Percentiles rank a stretch among this genome's conserved stretches.
phyloP scores from a whole-genome alignment of 208 protist genomes.

The Trypanosoma melophagium region DNA sequence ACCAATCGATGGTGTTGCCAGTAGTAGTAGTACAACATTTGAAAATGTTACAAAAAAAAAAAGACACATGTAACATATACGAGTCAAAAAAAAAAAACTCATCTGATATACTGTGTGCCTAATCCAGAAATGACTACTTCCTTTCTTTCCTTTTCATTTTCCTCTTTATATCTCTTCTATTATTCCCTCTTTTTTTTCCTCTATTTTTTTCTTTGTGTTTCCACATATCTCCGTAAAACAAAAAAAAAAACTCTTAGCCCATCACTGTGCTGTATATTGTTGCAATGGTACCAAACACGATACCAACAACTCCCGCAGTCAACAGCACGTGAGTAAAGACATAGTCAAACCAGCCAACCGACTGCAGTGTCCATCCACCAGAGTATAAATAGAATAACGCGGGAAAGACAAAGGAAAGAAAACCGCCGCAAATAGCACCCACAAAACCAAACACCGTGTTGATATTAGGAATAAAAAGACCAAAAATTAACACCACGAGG shows the following conservation, averaged over 20 bases:
- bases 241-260: constrained; percentile 8
- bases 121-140: no score
- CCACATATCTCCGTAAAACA: constrained; percentile 6
- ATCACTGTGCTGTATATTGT: constrained; percentile 37
- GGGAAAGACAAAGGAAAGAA: constrained; percentile 75
- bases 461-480: constrained; percentile 39
- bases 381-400: constrained; percentile 72
- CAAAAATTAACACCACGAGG: constrained; percentile 26
- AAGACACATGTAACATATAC: no score
- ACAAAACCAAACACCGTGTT: constrained; percentile 49
- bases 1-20: no score
- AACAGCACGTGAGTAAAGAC: constrained; percentile 46
- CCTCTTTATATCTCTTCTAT: background rate
- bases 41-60: no score
- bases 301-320: constrained; percentile 55
- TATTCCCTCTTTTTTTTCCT: background rate
- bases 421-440: constrained; percentile 74
- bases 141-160: background rate
- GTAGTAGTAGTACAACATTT: no score
- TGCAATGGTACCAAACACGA: constrained; percentile 63
- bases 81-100: no score
- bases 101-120: no score
- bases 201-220: background rate
- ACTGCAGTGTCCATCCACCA: constrained; percentile 52
- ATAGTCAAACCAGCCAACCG: constrained; percentile 50